Evolutionary conservation across 2,329 filamentous ascomycete genomes (phyloP).

Genomic region (Akanthomyces muscarius): DNA sequence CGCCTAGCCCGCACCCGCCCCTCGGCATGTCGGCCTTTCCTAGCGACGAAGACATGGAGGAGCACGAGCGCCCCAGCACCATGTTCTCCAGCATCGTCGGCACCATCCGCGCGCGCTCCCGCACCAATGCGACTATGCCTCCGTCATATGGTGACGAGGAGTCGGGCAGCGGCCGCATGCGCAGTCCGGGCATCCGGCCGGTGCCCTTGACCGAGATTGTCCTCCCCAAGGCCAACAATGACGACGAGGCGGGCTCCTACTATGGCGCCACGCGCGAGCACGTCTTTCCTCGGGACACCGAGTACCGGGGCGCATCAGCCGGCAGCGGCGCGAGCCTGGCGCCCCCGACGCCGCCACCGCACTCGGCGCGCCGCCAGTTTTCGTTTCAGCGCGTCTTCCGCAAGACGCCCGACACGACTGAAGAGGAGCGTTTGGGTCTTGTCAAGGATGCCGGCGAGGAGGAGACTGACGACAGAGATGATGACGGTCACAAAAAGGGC

Average conservation of each 20-base stretch:
- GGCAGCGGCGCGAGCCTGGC: constrained; percentile 40
- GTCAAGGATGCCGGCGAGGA: constrained; percentile 62
- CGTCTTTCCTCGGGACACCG: constrained; percentile 45
- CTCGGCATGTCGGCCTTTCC: constrained; percentile 83
- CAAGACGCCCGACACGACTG: constrained; percentile 52
- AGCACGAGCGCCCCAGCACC: constrained; percentile 45
- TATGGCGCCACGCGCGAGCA: constrained; percentile 39
- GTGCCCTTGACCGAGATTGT: constrained; percentile 60
- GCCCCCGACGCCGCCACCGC: constrained; percentile 62
- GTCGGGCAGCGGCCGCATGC: constrained; percentile 41
- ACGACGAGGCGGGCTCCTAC: constrained; percentile 39
- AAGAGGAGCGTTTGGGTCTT: constrained; percentile 78
- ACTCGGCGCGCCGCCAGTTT: constrained; percentile 71
- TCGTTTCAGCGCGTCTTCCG: constrained; percentile 84
- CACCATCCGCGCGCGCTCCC: constrained; percentile 41
- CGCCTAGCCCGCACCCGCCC: constrained; percentile 59
- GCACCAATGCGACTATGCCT: constrained; percentile 31
- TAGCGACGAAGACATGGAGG: constrained; percentile 57
- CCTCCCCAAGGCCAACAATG: constrained; percentile 44
- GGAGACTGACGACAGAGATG: constrained; percentile 9
- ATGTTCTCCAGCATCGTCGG: constrained; percentile 55
- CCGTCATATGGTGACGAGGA: constrained; percentile 31
- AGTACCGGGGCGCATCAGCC: constrained; percentile 46
- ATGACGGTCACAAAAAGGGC: constrained; percentile 1
- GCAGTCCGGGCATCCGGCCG: constrained; percentile 53